Base-by-base conservation (phyloP, 2,329 filamentous ascomycete species). In the Alternaria metachromatica region DNA sequence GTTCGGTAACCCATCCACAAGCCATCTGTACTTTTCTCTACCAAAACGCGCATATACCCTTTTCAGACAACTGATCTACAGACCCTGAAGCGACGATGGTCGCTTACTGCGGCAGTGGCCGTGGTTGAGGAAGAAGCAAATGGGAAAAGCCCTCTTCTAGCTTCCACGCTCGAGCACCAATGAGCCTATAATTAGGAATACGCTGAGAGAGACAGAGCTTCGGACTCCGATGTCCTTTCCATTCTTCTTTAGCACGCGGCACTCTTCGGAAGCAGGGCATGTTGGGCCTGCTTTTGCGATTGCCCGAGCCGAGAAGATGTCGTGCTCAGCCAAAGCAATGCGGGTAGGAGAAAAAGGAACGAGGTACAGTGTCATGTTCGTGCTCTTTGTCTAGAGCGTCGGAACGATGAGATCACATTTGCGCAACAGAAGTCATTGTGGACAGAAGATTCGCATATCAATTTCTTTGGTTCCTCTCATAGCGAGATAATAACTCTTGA, bases 391-490 rank as follows among this genome's bases (percentile, higher is more conserved):
- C 30, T 41, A 25, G 13, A 53, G 11, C 12, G 13, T n/a, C 11
- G 21, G 20, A 23, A 30, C 7, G 49, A 41, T 30, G 15, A 53
- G 20, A 41, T 21, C 28, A 53, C 13, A 9, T 20, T 46, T 21
- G 7, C 15, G 21, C 13, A 55, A 15, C 13, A 55, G 25, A 30
- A 20, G 28, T 46, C 12, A 37, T 30, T 13, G 30, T 59, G 33
- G 46, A 37, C 28, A 28, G 43, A 28, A 55, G 41, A 41, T 54
- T 15, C 37, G 26, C 28, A 51, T 62, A 43, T 61, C 50, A 66
- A 63, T 63, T 60, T 63, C 13, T 55, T 50, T 33, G 57, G 21
- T 57, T 58, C 48, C 48, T 54, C 60, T 18, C 30, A 41, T 18
- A 43, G 21, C 4, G 26, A 53, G 28, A 21, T 25, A 21, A 58